Base-by-base conservation (phyloP, 352 stramenopile species). In the Globisporangium carolinianum region DNA sequence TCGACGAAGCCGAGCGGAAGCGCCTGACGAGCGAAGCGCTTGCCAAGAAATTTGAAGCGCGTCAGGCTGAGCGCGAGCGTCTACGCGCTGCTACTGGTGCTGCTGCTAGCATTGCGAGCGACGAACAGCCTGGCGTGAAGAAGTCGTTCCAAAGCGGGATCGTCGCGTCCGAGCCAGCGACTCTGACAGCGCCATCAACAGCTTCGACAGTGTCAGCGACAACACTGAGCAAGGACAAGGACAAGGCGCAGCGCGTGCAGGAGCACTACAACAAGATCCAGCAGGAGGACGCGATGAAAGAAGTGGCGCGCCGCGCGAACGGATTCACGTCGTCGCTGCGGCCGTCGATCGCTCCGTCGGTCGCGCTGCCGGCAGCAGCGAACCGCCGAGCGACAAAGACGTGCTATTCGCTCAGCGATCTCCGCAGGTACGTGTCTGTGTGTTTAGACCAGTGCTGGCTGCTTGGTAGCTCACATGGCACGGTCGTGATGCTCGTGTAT, bases 191-290 rank as follows among this genome's bases (percentile, higher is more conserved):
- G 10, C 10, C 17, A 12, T 8, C n/a, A 5, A 48, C 6, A 63
- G 17, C 15, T 42, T 32, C 24, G 24, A 36, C 66, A 41, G 36
- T 51, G 32, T n/a, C 62, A 50, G 46, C 57, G 53, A 24, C n/a
- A 57, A 42, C 50, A 47, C 45, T 48, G 17, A 66, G 63, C 38
- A 60, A 70, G 62, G 73, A 81, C 45, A 60, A 68, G 64, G 73
- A 78, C n/a, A 84, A 83, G 36, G 64, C 81, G 14, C 61, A 67
- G 45, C 76, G 77, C 55, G 73, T 64, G 15, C 68, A 71, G 1
- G 73, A 79, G 38, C 87, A 73, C 61, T 93, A 78, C 54, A 69
- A 62, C 3, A 83, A 77, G 14, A 57, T 88, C 6, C 65, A 90
- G 38, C 73, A 75, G 18, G 81, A 90, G 45, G 73, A 86, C 5